phyloP scores from a whole-genome alignment of 495 filamentous ascomycete species.

The Mytilinidion resinicola region DNA sequence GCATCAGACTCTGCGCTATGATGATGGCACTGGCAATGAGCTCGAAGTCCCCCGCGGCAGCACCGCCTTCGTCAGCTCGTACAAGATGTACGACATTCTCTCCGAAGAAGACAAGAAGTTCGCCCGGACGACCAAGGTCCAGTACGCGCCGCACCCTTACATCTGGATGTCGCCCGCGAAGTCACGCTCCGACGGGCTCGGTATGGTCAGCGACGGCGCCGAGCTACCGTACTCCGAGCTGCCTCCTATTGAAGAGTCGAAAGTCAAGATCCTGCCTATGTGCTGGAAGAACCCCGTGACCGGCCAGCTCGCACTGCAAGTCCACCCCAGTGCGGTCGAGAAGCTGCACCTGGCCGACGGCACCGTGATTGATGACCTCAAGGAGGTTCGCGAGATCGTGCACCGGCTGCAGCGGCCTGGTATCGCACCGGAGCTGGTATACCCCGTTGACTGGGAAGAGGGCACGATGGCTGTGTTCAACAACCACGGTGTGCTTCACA shows the following conservation, averaged over 20 bases:
- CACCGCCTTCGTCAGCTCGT: conserved; percentile 66
- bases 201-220: conserved; percentile 54
- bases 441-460: conserved; percentile 68
- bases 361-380: conserved; percentile 57
- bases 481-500: conserved; percentile 65
- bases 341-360: conserved; percentile 58
- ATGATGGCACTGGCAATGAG: conserved; percentile 63
- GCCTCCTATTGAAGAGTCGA: conserved; percentile 54
- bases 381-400: conserved; percentile 58
- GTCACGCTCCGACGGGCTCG: conserved; percentile 59
- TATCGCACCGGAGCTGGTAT: conserved; percentile 60
- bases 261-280: conserved; percentile 65
- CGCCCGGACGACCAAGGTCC: conserved; percentile 54
- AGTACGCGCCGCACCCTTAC: conserved; percentile 72
- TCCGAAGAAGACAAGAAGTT: conserved; percentile 60
- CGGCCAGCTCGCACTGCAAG: conserved; percentile 58
- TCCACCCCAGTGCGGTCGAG: conserved; percentile 62
- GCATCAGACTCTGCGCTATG: conserved; percentile 59
- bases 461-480: conserved; percentile 69
- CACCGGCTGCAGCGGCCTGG: conserved; percentile 64
- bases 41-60: conserved; percentile 64
- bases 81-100: conserved; percentile 57
- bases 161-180: conserved; percentile 66
- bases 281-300: conserved; percentile 67
- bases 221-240: conserved; percentile 53